Conservation (phyloP, 108 stramenopile species). For the Seminavis robusta region DNA sequence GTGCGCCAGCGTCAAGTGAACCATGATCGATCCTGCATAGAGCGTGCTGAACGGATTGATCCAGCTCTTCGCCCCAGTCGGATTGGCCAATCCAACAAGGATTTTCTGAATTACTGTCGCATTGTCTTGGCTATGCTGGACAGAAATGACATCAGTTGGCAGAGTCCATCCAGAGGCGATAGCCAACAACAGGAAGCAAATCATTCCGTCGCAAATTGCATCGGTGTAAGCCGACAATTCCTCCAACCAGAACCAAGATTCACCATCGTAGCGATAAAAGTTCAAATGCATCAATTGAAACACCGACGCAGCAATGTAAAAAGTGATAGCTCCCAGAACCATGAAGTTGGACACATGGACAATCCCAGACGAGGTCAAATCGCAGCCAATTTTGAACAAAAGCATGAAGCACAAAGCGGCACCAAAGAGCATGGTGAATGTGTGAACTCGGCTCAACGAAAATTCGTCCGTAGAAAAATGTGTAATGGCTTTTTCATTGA, state of each 20-base stretch:
- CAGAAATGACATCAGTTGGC: conserved; percentile 60
- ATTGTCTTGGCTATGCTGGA: conserved; percentile 32
- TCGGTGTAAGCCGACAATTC: conserved; percentile 72
- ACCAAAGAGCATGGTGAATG: conserved; percentile 46
- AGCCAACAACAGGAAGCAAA: conserved; percentile 57
- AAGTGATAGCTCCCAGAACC: conserved; percentile 59
- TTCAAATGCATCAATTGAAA: conserved; percentile 70
- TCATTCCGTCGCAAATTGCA: conserved; percentile 72
- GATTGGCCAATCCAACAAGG: conserved; percentile 58
- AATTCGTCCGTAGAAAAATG: conserved; percentile 80
- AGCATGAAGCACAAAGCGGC: conserved; percentile 31
- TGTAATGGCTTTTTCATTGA: conserved; percentile 1
- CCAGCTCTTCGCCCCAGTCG: conserved; percentile 41
- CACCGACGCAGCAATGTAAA: conserved; percentile 46
- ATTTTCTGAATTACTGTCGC: conserved; percentile 27
- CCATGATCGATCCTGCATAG: conserved; percentile 39
- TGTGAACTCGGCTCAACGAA: conserved; percentile 49
- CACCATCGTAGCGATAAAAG: conserved; percentile 56
- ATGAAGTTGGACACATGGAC: conserved; percentile 72
- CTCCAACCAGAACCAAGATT: conserved; percentile 65
- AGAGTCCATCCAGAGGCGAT: conserved; percentile 86
- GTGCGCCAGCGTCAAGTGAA: conserved; percentile 70
- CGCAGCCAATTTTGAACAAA: conserved; percentile 20
- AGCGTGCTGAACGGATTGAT: conserved; percentile 40
- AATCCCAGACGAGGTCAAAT: conserved; percentile 25